Evolutionary conservation across 2,329 filamentous ascomycete species (phyloP).

Genomic region (Aspergillus awamori): DNA sequence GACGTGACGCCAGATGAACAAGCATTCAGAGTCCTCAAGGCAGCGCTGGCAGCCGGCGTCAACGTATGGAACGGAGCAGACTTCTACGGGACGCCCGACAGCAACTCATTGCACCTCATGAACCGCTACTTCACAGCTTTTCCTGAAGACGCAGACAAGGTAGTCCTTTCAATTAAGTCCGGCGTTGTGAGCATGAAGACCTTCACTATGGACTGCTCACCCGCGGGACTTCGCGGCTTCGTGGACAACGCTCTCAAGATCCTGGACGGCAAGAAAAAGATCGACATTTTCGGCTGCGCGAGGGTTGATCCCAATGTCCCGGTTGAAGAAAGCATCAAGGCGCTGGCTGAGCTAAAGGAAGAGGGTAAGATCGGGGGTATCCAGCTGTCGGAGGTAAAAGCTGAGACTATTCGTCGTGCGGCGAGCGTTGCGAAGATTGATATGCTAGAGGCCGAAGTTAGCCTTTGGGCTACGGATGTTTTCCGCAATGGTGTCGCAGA

Average conservation of each 20-base stretch:
- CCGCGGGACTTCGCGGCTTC: constrained; percentile 54
- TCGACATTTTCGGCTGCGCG: constrained; percentile 61
- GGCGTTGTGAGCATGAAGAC: constrained; percentile 35
- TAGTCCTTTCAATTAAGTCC: constrained; percentile 31
- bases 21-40: constrained; percentile 50
- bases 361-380: constrained; percentile 43
- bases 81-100: constrained; percentile 36
- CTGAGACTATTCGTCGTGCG: constrained; percentile 36
- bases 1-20: background rate
- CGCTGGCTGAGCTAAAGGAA: constrained; percentile 33
- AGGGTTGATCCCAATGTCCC: constrained; percentile 55
- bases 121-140: constrained; percentile 31
- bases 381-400: constrained; percentile 39
- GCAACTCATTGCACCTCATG: constrained; percentile 34
- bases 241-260: constrained; percentile 57
- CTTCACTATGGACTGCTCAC: constrained; percentile 50
- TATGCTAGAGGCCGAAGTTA: constrained; percentile 60
- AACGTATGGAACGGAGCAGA: constrained; percentile 35
- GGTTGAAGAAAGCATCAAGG: constrained; percentile 47
- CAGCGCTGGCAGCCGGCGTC: constrained; percentile 13
- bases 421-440: constrained; percentile 48
- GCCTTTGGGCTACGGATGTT: constrained; percentile 56
- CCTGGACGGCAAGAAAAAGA: constrained; percentile 54
- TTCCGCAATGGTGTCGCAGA: constrained; percentile 52
- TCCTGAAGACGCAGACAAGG: constrained; percentile 32